phyloP scores from a whole-genome alignment of 371 early-diverging fungal genomes.

The Mucor circinelloides region DNA sequence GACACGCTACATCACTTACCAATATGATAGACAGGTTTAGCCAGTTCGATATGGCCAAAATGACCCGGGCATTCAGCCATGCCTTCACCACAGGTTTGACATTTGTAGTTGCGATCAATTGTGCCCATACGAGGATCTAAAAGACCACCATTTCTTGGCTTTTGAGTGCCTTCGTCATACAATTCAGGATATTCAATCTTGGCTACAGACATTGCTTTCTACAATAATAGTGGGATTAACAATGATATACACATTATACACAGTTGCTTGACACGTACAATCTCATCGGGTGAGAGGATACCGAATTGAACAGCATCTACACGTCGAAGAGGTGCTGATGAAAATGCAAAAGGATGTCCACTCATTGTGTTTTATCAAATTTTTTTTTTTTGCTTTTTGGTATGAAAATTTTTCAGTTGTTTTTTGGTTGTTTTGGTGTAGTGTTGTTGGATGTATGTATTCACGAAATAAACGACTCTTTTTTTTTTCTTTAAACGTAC shows the following conservation, averaged over 20 bases:
- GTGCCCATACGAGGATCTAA: conserved; percentile 99
- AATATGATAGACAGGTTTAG: conserved; percentile 97
- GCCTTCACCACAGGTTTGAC: conserved; percentile 96
- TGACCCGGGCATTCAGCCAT: conserved; percentile 99
- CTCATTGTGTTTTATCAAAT: conserved; percentile 38
- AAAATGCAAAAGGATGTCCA: conserved; percentile 71
- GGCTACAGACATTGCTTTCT: conserved; percentile 97
- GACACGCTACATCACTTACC: conserved; percentile 45
- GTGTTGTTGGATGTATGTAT: background rate
- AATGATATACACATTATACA: conserved; percentile 1
- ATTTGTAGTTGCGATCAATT: conserved; percentile 97
- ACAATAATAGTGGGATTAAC: conserved; percentile 20
- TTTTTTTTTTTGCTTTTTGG: background rate
- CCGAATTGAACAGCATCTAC: conserved; percentile 96
- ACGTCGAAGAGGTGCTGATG: conserved; percentile 90
- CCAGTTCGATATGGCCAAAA: conserved; percentile 99
- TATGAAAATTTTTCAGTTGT: background rate
- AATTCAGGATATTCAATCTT: conserved; percentile 96
- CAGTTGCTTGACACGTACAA: conserved; percentile 63
- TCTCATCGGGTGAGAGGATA: conserved; percentile 94
- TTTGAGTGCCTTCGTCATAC: conserved; percentile 89
- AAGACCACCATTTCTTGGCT: conserved; percentile 86
- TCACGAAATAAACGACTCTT: background rate
- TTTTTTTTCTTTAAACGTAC: too few species aligned
- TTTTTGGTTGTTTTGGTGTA: conserved; percentile 1